Evolutionary conservation across 2,329 filamentous ascomycete species (phyloP).

Genomic region (Hypoxylon sp.): DNA sequence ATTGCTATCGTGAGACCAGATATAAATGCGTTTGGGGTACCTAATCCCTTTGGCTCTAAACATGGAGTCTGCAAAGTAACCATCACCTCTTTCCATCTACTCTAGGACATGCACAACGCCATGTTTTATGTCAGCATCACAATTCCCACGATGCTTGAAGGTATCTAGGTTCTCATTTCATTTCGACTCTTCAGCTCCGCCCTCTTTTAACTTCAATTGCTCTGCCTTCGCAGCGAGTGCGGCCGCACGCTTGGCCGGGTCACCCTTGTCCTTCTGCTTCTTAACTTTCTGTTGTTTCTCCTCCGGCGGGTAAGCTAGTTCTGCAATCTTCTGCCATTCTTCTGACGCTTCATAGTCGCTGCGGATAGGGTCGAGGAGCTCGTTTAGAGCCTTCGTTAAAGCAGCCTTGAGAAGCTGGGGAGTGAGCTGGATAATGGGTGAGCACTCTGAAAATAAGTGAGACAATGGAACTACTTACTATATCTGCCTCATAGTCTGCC

Average conservation of each 20-base stretch:
- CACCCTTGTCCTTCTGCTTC: constrained; percentile 77
- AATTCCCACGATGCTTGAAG: constrained; percentile 19
- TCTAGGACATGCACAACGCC: constrained; percentile 34
- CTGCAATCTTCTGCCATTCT: constrained; percentile 85
- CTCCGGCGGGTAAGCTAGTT: constrained; percentile 85
- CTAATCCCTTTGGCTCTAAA: background rate
- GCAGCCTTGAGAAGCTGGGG: constrained; percentile 92
- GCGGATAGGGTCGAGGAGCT: constrained; percentile 83
- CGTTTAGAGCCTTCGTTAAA: constrained; percentile 79
- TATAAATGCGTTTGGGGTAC: background rate
- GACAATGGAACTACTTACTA: constrained; percentile 66
- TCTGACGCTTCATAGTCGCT: constrained; percentile 76
- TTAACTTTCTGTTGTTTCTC: constrained; percentile 79
- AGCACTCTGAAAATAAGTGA: constrained; percentile 43
- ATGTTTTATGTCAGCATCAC: constrained; percentile 14
- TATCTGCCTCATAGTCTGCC: constrained; percentile 84
- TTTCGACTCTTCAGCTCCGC: constrained; percentile 33
- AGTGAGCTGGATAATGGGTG: constrained; percentile 69
- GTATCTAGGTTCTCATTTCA: constrained; percentile 28
- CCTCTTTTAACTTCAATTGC: constrained; percentile 43
- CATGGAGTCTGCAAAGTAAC: background rate
- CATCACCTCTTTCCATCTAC: constrained; percentile 20
- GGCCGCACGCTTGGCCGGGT: constrained; percentile 45
- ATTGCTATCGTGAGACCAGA: background rate
- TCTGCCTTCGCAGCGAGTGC: constrained; percentile 45